Percentiles rank a stretch among this genome's conserved stretches.
These are phyloP conservation scores for Geotrichum carabidarum DNA, from an alignment of 1,139 yeast genomes.

Conservation along the genomic window DNA sequence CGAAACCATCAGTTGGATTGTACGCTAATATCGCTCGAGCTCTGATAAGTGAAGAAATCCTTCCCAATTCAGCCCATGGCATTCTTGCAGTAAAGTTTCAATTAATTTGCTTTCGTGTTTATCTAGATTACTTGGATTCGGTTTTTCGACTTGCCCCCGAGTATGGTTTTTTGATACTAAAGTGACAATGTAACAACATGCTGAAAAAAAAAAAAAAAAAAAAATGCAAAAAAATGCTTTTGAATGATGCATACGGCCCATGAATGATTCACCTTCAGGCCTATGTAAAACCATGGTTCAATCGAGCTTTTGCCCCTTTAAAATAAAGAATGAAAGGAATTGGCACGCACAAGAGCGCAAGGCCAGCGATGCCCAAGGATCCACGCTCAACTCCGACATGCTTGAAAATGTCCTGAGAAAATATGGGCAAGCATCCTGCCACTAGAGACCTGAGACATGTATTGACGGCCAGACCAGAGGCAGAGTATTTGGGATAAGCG, in stretches of 20 bases:
- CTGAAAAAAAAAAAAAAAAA: not conserved
- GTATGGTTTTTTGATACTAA: no score
- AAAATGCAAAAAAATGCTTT: not conserved
- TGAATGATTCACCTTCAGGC: no score
- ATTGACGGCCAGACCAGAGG: conserved; percentile 79
- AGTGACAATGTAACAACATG: no score
- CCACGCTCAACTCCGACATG: conserved; percentile 63
- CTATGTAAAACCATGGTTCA: not conserved
- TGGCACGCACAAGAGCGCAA: conserved; percentile 54
- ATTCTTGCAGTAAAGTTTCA: no score
- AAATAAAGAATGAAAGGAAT: conserved; percentile 59
- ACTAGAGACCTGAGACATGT: conserved; percentile 61
- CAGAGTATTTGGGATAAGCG: conserved; percentile 59
- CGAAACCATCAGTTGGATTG: no score
- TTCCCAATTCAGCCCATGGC: no score
- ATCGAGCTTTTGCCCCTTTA: conserved; percentile 51
- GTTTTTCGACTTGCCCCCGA: no score
- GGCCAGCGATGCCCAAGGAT: conserved; percentile 50
- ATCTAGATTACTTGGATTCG: no score
- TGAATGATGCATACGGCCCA: not conserved
- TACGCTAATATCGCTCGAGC: no score
- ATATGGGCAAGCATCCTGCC: conserved; percentile 75
- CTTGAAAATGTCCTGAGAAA: conserved; percentile 54
- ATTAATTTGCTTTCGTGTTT: no score
- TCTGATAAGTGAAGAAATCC: no score